Base-by-base conservation (phyloP, 2,329 filamentous ascomycete species). In the Aureobasidium namibiae region DNA sequence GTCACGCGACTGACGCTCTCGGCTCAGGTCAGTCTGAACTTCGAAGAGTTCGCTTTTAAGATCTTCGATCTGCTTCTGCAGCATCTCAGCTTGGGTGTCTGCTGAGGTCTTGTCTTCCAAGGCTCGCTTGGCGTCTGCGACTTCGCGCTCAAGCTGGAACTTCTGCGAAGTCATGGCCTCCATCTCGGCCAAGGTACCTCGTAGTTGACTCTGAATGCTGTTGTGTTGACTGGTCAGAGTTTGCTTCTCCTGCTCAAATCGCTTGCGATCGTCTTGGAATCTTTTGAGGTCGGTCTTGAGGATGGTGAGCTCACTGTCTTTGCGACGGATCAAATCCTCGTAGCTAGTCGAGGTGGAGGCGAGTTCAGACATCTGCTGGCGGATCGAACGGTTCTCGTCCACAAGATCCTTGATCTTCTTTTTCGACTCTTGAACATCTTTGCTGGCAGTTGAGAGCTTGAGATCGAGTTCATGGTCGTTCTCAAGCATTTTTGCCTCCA, bases 281-380 rank as follows among this genome's bases (percentile, higher is more conserved):
- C 87, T 90, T 70, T 88, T 89, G 63, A 92, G 84, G 70, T 99
- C 94, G 11, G 85, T 85, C 65, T 91, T 90, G 34, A 97, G 80
- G 46, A 97, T 81, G 0, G 87, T 82, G 21, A 99, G 78, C 69
- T 99, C 95, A 71, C 92, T 96, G 70, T 99, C 94, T 71, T 97
- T 99, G 61, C 89, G 87, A 24, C 91, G 83, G 24, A 99, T 88
- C 44, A 97, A 82, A 67, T 97, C 92, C 73, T 99, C 94, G 65
- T 96, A 97, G 68, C 92, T 90, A 0, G 91, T 95, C 0, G 92
- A 96, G 0, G 92, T 96, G 50, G 90, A 86, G 0, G 94, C 94
- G 18, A 99, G 78, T 65, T 96, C 86, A 0, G 88, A 82, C 56
- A 99, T 85, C 67, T 96, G 91, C 66, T 91, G 84, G 57, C 95